Evolutionary conservation across 306 rosid genomes (phyloP).

Genomic region (Castanea crenata): DNA sequence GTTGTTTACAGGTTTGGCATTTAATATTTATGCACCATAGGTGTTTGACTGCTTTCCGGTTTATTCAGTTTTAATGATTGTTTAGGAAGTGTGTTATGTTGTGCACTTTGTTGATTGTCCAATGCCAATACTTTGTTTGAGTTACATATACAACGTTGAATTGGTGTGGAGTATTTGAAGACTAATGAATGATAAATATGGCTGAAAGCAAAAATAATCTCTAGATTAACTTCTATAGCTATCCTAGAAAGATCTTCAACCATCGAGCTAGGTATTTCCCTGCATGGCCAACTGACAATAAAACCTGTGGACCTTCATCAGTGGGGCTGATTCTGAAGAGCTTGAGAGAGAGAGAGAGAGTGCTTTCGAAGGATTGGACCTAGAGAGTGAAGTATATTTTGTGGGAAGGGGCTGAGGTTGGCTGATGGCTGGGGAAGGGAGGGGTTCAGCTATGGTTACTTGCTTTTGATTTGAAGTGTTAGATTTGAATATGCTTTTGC

Average conservation of each 20-base stretch:
- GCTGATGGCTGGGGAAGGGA: too few relatives aligned
- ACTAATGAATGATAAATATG: background rate
- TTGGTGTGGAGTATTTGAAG: background rate
- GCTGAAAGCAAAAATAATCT: background rate
- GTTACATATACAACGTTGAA: background rate
- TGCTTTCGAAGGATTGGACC: too few relatives aligned
- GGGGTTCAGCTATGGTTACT: too few relatives aligned
- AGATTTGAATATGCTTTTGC: background rate
- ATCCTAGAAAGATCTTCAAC: background rate
- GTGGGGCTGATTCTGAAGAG: too few relatives aligned
- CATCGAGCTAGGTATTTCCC: background rate
- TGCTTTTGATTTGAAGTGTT: background rate
- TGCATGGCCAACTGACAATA: too few relatives aligned
- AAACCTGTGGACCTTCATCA: too few relatives aligned
- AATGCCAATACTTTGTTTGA: background rate
- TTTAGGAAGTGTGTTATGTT: background rate
- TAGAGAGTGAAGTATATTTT: too few relatives aligned
- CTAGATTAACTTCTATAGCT: background rate
- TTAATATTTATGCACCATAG: background rate
- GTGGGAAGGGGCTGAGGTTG: too few relatives aligned
- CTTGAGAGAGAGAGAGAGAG: too few relatives aligned
- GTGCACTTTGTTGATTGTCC: background rate
- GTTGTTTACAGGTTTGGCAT: conserved; percentile 67
- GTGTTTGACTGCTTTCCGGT: background rate
- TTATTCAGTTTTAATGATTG: conserved; percentile 9